These are phyloP conservation scores for Lentinula aciculospora DNA, from an alignment of 768 basidiomycete species.

Conservation along the genomic window DNA sequence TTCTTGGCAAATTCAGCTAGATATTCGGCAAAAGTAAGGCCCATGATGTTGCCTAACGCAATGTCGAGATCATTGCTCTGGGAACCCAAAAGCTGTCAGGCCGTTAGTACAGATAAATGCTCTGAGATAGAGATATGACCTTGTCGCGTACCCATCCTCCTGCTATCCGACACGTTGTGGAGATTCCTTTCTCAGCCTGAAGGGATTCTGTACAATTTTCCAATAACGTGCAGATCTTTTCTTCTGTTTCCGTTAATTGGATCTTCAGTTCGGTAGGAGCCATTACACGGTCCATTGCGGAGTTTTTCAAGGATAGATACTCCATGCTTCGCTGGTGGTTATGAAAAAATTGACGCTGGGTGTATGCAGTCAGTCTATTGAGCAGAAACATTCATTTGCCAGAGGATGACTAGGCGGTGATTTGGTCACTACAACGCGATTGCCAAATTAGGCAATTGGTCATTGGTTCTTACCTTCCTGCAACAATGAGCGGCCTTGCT, in stretches of 20 bases:
- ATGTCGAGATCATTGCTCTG: slow-evolving; percentile 92
- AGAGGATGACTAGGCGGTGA: background rate
- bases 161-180: slow-evolving; percentile 80
- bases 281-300: background rate
- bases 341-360: background rate
- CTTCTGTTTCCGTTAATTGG: slow-evolving; percentile 62
- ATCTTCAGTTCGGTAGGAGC: slow-evolving; percentile 26
- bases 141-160: slow-evolving; percentile 99
- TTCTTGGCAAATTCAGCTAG: slow-evolving; percentile 57
- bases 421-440: background rate
- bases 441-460: background rate
- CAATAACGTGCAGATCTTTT: slow-evolving; percentile 67
- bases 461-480: background rate
- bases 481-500: slow-evolving; percentile 72
- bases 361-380: background rate
- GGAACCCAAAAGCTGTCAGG: slow-evolving; percentile 64
- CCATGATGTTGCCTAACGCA: slow-evolving; percentile 86
- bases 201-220: slow-evolving; percentile 68
- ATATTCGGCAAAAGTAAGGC: slow-evolving; percentile 78
- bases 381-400: background rate
- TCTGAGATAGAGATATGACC: slow-evolving; percentile 36
- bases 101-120: slow-evolving; percentile 8
- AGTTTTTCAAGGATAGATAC: background rate
- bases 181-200: slow-evolving; percentile 43
- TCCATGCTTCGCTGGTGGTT: background rate